Evolutionary conservation across 768 basidiomycete genomes (phyloP).

Genomic region (Leccinellum rugosiceps): DNA sequence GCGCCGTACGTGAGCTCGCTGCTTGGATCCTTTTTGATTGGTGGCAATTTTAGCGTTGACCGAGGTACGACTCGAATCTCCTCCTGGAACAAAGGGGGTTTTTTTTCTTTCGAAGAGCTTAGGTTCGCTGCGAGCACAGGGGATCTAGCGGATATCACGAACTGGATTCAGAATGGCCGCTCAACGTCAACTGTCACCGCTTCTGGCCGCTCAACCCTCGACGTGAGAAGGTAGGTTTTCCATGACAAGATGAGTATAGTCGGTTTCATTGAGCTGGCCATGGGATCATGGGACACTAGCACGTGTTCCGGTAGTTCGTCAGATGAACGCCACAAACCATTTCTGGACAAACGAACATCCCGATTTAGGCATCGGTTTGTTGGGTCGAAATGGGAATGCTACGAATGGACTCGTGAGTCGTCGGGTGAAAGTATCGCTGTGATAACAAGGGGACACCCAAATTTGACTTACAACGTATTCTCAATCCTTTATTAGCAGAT

Average conservation of each 20-base stretch:
- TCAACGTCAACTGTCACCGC: background rate
- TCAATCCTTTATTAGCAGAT: conserved; percentile 24
- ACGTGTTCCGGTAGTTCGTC: conserved; percentile 10
- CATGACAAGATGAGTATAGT: too few relatives aligned
- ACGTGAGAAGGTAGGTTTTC: conserved; percentile 4
- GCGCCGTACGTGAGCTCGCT: background rate
- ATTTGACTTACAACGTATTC: conserved; percentile 22
- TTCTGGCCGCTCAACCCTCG: conserved; percentile 15
- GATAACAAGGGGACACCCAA: conserved; percentile 29
- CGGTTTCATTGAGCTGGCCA: conserved; percentile 8
- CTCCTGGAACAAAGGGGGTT: background rate
- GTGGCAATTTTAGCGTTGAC: background rate
- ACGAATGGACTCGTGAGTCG: conserved; percentile 3
- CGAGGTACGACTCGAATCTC: background rate
- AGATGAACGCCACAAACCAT: conserved; percentile 5
- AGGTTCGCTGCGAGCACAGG: too few relatives aligned
- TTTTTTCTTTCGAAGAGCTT: background rate
- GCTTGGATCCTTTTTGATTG: background rate
- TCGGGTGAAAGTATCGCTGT: conserved; percentile 8
- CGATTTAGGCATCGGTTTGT: conserved; percentile 25
- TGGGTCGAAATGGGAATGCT: conserved; percentile 21
- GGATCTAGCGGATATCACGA: too few relatives aligned
- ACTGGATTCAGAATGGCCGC: too few relatives aligned
- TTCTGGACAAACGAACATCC: conserved; percentile 24
- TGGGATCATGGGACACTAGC: conserved; percentile 12